Base-by-base conservation (phyloP, 129 eudicot species). In the Sambucus nigra region DNA sequence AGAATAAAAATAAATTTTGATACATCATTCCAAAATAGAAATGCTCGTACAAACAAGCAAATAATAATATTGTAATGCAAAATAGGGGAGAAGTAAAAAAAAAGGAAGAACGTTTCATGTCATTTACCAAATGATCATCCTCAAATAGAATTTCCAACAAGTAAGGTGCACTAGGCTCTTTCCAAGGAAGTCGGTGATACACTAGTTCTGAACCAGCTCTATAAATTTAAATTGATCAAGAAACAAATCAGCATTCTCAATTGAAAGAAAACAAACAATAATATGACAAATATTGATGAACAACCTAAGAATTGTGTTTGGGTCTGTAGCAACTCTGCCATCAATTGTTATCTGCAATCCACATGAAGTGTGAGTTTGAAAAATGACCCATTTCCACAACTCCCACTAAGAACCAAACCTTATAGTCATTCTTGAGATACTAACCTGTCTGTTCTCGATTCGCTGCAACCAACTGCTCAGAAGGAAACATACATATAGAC, bases 391-490 rank as follows among this genome's bases (percentile, higher is more conserved):
- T 1, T 26, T 53, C 42, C 51, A 53, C 59, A 50, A 53, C 39
- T 29, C 29, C 56, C 47, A 33, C 14, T 47, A 70, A 55, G 27
- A 40, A 44, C 28, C 47, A 29, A 46, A 53, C 24, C 3, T 17
- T 25, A 55, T 23, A 20, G 44, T 26, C 64, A 46, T 42, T 50
- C 16, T 45, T 27, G 17, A 57, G 51, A 47, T 29, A 51, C 73
- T 50, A 61, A 79, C 87, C 87, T 84, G 94, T 33, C 88, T 77
- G 55, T 82, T 81, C 39, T 73, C 73, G 25, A 91, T 85, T 65
- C 95, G 68, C 86, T 85, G 95, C 84, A 85, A 72, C 98, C 98
- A 91, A 68, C 95, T 91, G 79, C 55, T 71, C 55, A 47, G 60
- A 28, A n/a, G 21, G n/a, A 56, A 53, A 11, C 12, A 47, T 13